phyloP scores from a whole-genome alignment of 140 eudicot species.

The Stevia rebaudiana region DNA sequence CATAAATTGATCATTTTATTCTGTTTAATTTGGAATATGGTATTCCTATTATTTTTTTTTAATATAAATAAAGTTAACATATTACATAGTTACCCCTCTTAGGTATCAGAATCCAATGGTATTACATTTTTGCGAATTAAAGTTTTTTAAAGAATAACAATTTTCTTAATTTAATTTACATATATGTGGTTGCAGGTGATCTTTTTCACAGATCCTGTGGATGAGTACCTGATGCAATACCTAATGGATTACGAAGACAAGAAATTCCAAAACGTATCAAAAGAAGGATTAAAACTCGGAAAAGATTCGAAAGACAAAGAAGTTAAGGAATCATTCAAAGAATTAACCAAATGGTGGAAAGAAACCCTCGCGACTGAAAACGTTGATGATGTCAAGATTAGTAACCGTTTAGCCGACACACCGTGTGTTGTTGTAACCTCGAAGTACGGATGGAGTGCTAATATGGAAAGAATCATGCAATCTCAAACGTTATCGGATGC shows the following conservation, averaged over 20 bases:
- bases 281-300: slow-evolving; percentile 88
- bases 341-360: slow-evolving; percentile 95
- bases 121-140: not conserved
- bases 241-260: slow-evolving; percentile 94
- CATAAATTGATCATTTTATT: too few relatives aligned
- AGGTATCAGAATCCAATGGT: not conserved
- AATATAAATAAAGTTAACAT: too few relatives aligned
- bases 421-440: slow-evolving; percentile 98
- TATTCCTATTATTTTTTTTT: too few relatives aligned
- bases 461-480: slow-evolving; percentile 97
- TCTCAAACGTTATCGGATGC: slow-evolving; percentile 91
- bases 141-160: not conserved
- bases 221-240: slow-evolving; percentile 95
- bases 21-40: too few relatives aligned
- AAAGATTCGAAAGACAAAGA: slow-evolving; percentile 85
- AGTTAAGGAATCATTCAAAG: slow-evolving; percentile 87
- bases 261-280: slow-evolving; percentile 94
- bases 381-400: slow-evolving; percentile 89
- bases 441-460: slow-evolving; percentile 92
- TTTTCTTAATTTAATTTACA: not conserved
- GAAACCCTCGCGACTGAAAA: slow-evolving; percentile 70
- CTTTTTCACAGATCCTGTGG: slow-evolving; percentile 87
- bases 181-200: slow-evolving; percentile 57
- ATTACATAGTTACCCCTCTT: too few relatives aligned
- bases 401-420: slow-evolving; percentile 95